Evolutionary conservation across 2,329 filamentous ascomycete genomes (phyloP), one percentile per base, ranked within the genome.

Genomic region (Seiridium unicorne): DNA sequence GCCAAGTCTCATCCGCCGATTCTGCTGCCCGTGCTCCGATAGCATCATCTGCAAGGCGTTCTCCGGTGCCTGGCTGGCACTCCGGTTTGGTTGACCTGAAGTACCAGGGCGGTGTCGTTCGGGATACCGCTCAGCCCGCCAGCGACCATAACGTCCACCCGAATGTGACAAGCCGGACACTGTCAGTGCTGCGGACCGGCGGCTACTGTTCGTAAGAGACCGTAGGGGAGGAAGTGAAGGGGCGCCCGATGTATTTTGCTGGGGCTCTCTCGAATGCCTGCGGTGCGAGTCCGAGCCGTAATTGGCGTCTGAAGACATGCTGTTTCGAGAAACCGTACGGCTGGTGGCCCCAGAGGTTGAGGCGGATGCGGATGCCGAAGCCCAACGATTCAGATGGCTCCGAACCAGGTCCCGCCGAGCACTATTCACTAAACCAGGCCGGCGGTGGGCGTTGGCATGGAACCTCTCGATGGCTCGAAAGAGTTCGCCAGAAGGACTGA

Each of bases 401-500:
- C 68, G 63, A 60, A 62, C 60, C 34, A 67, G 51, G 44, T 67
- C 63, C 55, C 67, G 59, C 57, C 62, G 60, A 57, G 55, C 54
- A 57, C 61, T 64, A 61, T 61, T 64, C 65, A 63, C 56, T 57
- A 66, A 47, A 42, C 63, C 46, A 57, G 69, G 57, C 53, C 65
- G 61, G 55, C 65, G 66, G 60, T 68, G 64, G 58, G 72, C 66
- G 65, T 77, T 72, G 60, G 72, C 67, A 64, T 77, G 72, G 58
- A 72, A 77, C 61, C 75, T 72, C 63, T 76, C 76, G 74, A 80
- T 74, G 55, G 74, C 73, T 65, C 76, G 70, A 62, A 73, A 76
- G 54, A 80, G 66, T 68, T 80, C 76, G 64, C 76, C 76, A 34
- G 77, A 79, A 26, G 75, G 74, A 55, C 74, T 77, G 49, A 77